Evolutionary conservation across 495 filamentous ascomycete species (phyloP).

Genomic region (Aspergillus ellipticus): DNA sequence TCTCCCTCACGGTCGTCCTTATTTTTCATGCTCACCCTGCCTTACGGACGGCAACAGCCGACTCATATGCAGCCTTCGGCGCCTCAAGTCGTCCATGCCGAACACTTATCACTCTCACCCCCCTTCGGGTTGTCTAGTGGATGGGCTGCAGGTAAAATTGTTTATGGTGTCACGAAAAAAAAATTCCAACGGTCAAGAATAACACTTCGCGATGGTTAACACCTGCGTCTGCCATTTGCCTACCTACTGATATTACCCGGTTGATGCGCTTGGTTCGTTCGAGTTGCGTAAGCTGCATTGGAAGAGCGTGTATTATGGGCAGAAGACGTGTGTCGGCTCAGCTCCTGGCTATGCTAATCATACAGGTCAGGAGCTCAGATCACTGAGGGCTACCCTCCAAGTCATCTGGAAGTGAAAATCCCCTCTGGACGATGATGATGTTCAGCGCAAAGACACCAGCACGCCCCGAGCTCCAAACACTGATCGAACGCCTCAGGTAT

Average conservation of each 20-base stretch:
- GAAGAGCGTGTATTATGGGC: neutral
- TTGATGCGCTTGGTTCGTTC: neutral
- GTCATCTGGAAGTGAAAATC: neutral
- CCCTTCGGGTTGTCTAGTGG: slow-evolving; percentile 1
- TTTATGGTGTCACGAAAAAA: slow-evolving; percentile 9
- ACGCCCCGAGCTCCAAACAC: neutral
- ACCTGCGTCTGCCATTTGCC: neutral
- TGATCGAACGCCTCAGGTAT: neutral
- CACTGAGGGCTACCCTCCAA: neutral
- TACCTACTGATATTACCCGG: neutral
- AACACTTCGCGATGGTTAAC: neutral
- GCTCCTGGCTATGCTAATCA: neutral
- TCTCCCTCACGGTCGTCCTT: neutral
- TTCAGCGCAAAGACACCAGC: neutral
- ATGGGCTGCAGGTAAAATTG: slow-evolving; percentile 2
- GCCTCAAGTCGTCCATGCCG: neutral
- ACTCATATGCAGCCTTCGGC: neutral
- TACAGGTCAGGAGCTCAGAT: neutral
- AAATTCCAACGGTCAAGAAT: too few relatives aligned
- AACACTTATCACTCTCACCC: slow-evolving; percentile 5
- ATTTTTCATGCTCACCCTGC: neutral
- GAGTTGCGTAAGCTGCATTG: neutral
- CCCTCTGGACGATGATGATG: neutral
- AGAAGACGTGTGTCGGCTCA: neutral
- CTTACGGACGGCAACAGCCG: neutral